These are phyloP conservation scores for Cronartium quercuum DNA, from an alignment of 1,284 basidiomycete species.

Conservation along the genomic window DNA sequence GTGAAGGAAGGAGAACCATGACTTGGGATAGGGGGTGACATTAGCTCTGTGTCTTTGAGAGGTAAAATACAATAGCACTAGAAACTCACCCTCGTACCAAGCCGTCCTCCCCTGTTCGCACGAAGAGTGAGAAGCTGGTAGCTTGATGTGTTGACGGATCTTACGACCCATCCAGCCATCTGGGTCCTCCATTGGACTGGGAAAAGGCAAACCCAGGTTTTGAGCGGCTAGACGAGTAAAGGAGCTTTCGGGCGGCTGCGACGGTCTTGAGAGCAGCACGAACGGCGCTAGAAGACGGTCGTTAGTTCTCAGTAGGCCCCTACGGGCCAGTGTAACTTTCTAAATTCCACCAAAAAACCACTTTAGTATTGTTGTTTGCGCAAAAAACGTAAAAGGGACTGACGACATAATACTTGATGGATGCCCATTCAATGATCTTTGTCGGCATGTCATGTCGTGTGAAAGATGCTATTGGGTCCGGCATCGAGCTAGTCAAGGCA, in stretches of 20 bases:
- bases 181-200: constrained; percentile 6
- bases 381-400: neutral
- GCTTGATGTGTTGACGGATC: constrained; percentile 12
- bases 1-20: constrained; percentile 11
- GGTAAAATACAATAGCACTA: neutral
- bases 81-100: constrained; percentile 10
- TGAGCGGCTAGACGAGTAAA: neutral
- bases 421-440: neutral
- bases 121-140: neutral
- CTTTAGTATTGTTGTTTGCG: neutral
- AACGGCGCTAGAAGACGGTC: constrained; percentile 6
- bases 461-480: neutral
- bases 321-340: constrained; percentile 8
- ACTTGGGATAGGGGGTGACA: neutral
- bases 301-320: neutral
- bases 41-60: neutral
- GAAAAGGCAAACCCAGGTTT: constrained; percentile 2
- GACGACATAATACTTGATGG: constrained; percentile 5
- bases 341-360: neutral
- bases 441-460: neutral
- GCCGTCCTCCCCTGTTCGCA: neutral
- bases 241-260: neutral
- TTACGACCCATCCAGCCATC: constrained; percentile 19
- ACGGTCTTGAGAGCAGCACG: neutral
- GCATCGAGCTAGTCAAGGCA: neutral